Percentiles rank a stretch among this genome's conserved stretches.
These are phyloP conservation scores for Urostyla sp. DNA, from an alignment of 73 alveolate species.

Conservation along the genomic window DNA sequence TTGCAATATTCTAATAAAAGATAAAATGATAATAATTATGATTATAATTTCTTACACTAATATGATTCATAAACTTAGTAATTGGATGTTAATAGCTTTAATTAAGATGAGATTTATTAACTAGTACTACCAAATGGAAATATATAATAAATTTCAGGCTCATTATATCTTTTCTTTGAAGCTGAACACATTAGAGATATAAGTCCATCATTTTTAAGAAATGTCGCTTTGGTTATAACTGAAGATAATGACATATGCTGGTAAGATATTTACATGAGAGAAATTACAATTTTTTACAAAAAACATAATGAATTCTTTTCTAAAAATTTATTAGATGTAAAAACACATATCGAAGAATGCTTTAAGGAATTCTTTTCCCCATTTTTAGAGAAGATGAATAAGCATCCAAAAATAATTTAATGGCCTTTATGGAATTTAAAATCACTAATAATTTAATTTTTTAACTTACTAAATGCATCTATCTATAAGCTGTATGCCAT, in stretches of 20 bases:
- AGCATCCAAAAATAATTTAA: neutral
- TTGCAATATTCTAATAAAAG: conserved; percentile 25
- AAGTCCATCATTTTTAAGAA: conserved; percentile 52
- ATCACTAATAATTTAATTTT: conserved; percentile 29
- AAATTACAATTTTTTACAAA: neutral
- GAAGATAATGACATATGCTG: conserved; percentile 48
- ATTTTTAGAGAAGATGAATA: conserved; percentile 18
- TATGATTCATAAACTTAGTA: too few relatives aligned
- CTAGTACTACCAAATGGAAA: conserved; percentile 64
- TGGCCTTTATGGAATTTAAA: conserved; percentile 40
- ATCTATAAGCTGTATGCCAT: conserved; percentile 16
- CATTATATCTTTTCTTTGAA: conserved; percentile 57
- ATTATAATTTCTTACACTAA: too few relatives aligned
- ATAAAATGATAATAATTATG: too few relatives aligned
- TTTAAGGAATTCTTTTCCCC: conserved; percentile 45
- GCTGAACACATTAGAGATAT: conserved; percentile 27
- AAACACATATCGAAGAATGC: conserved; percentile 38
- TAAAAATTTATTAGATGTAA: neutral
- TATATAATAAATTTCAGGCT: too few relatives aligned
- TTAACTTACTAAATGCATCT: conserved; percentile 45
- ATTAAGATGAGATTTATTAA: too few relatives aligned
- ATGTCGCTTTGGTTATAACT: conserved; percentile 42
- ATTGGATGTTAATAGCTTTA: too few relatives aligned
- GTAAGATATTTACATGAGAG: conserved; percentile 36
- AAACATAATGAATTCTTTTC: conserved; percentile 13